These are phyloP conservation scores for Botrytis paeoniae DNA, from an alignment of 2,329 filamentous ascomycete genomes.

Conservation along the genomic window DNA sequence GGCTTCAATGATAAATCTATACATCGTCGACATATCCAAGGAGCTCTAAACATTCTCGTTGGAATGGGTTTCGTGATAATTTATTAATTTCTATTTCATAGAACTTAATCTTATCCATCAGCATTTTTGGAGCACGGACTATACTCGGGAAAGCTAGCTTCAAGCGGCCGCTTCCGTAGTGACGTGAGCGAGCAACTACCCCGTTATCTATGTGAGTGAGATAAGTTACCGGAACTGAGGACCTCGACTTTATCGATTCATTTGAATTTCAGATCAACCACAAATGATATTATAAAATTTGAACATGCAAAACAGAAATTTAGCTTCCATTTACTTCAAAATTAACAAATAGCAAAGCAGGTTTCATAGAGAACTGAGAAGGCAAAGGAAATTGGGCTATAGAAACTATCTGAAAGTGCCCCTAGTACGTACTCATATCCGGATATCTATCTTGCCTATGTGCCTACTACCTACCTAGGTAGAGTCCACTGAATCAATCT, in stretches of 20 bases:
- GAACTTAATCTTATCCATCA: not conserved
- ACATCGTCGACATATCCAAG: conserved; percentile 54
- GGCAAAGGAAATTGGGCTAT: not conserved
- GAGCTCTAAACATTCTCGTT: conserved; percentile 40
- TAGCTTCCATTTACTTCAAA: not conserved
- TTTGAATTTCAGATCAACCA: not conserved
- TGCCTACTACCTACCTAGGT: not conserved
- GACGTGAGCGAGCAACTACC: not conserved
- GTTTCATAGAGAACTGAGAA: not conserved
- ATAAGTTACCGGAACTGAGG: too few species aligned
- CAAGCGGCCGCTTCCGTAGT: not conserved
- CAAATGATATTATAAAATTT: not conserved
- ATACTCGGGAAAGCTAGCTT: not conserved
- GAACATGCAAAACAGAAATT: not conserved
- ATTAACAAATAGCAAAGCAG: not conserved
- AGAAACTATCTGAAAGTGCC: not conserved
- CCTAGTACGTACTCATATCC: not conserved
- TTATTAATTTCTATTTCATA: conserved; percentile 18
- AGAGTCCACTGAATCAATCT: not conserved
- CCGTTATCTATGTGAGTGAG: not conserved
- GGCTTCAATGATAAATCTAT: conserved; percentile 37
- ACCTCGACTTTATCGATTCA: not conserved
- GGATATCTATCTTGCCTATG: not conserved
- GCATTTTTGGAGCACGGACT: conserved; percentile 14
- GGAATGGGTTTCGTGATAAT: not conserved